Conservation (phyloP, 164 flowering plant genomes). For the Chimonanthus praecox region DNA sequence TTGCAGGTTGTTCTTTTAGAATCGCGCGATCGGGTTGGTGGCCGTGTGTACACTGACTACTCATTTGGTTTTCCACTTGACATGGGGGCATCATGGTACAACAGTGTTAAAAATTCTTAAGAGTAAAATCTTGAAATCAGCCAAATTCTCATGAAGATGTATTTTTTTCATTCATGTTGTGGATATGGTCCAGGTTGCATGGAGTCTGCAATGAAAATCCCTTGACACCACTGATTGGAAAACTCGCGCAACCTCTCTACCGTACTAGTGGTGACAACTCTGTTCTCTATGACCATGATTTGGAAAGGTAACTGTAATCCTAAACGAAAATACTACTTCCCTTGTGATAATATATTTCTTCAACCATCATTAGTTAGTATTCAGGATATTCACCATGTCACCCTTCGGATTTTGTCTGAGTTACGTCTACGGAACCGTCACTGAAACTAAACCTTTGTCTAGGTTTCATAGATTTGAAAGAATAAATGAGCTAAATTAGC, state of each 20-base stretch:
- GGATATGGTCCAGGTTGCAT: slow-evolving; percentile 65
- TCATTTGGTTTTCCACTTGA: slow-evolving; percentile 93
- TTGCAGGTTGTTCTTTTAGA: slow-evolving; percentile 72
- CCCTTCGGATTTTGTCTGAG: too few species aligned
- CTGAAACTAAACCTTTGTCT: too few species aligned
- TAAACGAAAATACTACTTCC: too few species aligned
- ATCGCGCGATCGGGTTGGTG: slow-evolving; percentile 85
- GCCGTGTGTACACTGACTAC: slow-evolving; percentile 71
- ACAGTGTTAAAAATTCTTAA: not conserved
- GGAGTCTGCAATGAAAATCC: slow-evolving; percentile 97
- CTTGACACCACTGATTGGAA: slow-evolving; percentile 79
- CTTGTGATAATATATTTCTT: too few species aligned
- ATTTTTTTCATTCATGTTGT: too few species aligned
- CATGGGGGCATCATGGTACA: slow-evolving; percentile 90
- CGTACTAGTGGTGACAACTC: slow-evolving; percentile 98
- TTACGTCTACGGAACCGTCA: too few species aligned
- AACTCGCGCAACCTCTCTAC: slow-evolving; percentile 79
- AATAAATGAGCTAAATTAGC: too few species aligned
- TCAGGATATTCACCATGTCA: too few species aligned
- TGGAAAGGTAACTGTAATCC: slow-evolving; percentile 59
- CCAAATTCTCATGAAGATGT: not conserved
- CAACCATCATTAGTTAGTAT: too few species aligned
- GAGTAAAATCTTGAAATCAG: not conserved
- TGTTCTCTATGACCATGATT: slow-evolving; percentile 91
- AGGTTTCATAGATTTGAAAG: too few species aligned